Percentiles rank a stretch among this genome's conserved stretches.
These are phyloP conservation scores for Camelina hispida DNA, from an alignment of 345 rosid genomes.

Conservation along the genomic window DNA sequence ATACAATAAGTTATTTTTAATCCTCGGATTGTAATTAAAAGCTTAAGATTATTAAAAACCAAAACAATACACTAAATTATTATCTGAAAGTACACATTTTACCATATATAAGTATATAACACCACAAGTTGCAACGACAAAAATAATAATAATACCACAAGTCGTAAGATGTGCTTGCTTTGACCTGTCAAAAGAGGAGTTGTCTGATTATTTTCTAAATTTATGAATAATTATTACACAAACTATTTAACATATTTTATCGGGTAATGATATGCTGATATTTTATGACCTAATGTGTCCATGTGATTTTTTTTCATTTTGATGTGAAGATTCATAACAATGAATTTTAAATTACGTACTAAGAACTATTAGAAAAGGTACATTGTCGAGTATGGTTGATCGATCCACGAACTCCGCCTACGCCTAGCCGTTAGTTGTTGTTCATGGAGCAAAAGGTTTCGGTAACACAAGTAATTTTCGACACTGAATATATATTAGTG, in stretches of 20 bases:
- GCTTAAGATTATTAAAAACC: background rate
- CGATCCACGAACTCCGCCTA: background rate
- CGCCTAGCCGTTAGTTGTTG: background rate
- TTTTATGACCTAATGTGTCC: background rate
- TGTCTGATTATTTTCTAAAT: background rate
- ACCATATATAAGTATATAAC: slow-evolving; percentile 21
- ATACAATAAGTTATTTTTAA: slow-evolving; percentile 5
- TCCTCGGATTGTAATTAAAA: slow-evolving; percentile 21
- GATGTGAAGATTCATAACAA: background rate
- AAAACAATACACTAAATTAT: background rate
- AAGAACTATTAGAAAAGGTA: background rate
- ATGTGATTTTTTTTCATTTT: background rate
- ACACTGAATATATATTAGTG: background rate
- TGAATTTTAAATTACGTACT: background rate
- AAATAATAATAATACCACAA: slow-evolving; percentile 1
- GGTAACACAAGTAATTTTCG: background rate
- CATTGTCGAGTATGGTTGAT: background rate
- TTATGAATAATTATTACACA: background rate
- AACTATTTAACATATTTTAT: background rate
- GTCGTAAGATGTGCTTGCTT: slow-evolving; percentile 25
- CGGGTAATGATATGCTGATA: background rate
- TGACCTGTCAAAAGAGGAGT: slow-evolving; percentile 1
- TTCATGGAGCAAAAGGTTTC: background rate
- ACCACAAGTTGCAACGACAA: background rate
- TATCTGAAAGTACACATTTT: slow-evolving; percentile 24